Conservation (phyloP, 345 rosid species). For the Sisymbrium irio region DNA sequence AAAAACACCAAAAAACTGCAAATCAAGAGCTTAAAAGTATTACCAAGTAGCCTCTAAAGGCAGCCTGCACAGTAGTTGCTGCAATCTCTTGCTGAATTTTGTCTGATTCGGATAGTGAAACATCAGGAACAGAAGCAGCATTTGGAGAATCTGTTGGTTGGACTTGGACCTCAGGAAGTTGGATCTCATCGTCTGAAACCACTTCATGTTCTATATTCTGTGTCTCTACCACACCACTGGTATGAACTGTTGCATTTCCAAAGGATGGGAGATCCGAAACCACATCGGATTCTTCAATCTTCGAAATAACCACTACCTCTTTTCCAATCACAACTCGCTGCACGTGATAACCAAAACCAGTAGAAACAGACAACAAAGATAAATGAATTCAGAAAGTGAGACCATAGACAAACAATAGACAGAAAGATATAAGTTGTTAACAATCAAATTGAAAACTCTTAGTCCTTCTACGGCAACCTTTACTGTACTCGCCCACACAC, state of each 20-base stretch:
- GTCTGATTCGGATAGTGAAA: slow-evolving; percentile 44
- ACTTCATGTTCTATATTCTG: slow-evolving; percentile 45
- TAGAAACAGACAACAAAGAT: background rate
- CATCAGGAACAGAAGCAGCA: slow-evolving; percentile 23
- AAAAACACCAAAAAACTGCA: background rate
- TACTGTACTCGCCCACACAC: background rate
- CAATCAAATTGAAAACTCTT: background rate
- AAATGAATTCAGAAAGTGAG: background rate
- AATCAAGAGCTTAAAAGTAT: background rate
- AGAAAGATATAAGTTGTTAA: background rate
- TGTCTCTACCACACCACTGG: slow-evolving; percentile 31
- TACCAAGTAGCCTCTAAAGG: slow-evolving; percentile 44
- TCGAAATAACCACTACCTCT: slow-evolving; percentile 52
- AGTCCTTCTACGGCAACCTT: background rate
- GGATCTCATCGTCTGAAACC: slow-evolving; percentile 37
- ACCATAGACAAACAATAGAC: background rate
- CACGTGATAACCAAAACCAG: background rate
- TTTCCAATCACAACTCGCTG: slow-evolving; percentile 54
- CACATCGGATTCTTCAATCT: slow-evolving; percentile 49
- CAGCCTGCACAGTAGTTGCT: slow-evolving; percentile 71
- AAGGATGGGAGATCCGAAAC: slow-evolving; percentile 42
- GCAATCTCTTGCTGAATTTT: slow-evolving; percentile 58
- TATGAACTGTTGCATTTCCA: slow-evolving; percentile 33
- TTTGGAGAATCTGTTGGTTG: slow-evolving; percentile 40
- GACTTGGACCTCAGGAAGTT: slow-evolving; percentile 37